Base-by-base conservation (phyloP, 305 asterid species). In the Fraxinus dipetala region DNA sequence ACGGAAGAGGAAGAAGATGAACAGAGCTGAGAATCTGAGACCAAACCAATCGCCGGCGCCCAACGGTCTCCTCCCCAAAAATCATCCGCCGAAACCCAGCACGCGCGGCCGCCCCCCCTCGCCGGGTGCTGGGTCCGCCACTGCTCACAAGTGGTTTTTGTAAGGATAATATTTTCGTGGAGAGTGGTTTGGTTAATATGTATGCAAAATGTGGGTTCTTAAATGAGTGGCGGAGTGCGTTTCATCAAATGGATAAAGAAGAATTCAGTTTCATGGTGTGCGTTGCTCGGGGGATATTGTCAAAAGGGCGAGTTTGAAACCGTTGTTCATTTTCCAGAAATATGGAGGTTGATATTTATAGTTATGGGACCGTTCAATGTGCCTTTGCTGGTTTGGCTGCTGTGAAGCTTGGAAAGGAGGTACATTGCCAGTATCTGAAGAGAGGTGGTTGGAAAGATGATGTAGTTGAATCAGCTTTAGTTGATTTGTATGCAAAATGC, bases 371-470 rank as follows among this genome's bases (percentile, higher is more conserved):
- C 54, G 90, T 91, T 82, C 89, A 91, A 8, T 89, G 98, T 24
- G 97, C 98, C 30, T 93, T 94, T 87, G 89, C 97, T 13, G 99
- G 98, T 67, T 90, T 96, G 89, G 90, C 93, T n/a, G 90, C 93
- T 30, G 89, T 85, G 80, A 88, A 86, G 79, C 91, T 85, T 1
- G 98, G 99, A 30, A 96, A 90, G 86, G 98, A 93, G 87, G 85
- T 96, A 0, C 98, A 96, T 82, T 91, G 98, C 85, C 98, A 92
- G 80, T 96, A 93, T 85, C 84, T 92, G 84, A 94, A 89, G 90
- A 86, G 93, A 82, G 93, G 95, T 69, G 84, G 97, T 40, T 92
- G 97, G 96, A 88, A 90, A 73, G 94, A 94, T 75, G 90, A 94
- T 20, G 91, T 96, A 56, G 94, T 91, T 45, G 98, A 96, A 88